Evolutionary conservation across 1,284 basidiomycete species (phyloP), one percentile per base, ranked within the genome.

Genomic region (Cryptococcus sp.): DNA sequence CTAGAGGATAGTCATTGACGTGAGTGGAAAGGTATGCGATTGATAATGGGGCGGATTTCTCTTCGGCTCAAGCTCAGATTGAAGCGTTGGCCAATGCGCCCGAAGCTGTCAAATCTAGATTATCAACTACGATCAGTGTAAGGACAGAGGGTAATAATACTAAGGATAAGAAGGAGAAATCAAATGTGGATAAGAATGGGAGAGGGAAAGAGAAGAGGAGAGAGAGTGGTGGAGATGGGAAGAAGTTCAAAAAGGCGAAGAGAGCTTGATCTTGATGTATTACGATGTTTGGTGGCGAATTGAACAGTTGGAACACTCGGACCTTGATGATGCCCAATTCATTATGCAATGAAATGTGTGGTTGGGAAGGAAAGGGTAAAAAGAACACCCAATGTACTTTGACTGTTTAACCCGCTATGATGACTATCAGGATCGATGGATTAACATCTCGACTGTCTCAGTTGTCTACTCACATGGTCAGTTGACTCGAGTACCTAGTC

Each of bases 41-140:
- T 60, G 82, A 87, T 63, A 83, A 86, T 62, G 73, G 79, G 0
- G 80, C 83, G 49, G 89, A 93, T 71, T 93, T 90, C 85, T 80
- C 80, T 41, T 72, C 76, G 30, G 90, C 88, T 2, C 86, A 90
- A 68, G 80, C 82, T 30, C 88, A 90, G 70, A 84, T 92, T 5
- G 71, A 80, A 33, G 77, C 79, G 46, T 67, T 82, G 13, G 77
- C 80, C 7, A 74, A 73, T 73, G 56, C 76, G 3, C 57, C 59
- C 30, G 70, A 72, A 53, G 55, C 72, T 37, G 65, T 63, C 36
- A 63, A 70, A 31, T 80, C 78, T 46, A 80, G 82, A 41, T 77
- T 82, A 42, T 82, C 82, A 32, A 87, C 86, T 1, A 83, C 91
- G 5, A 82, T 95, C 50, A 90, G 86, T 63, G 80, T 94, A 47